These are phyloP conservation scores for Eremomyces bilateralis DNA, from an alignment of 495 filamentous ascomycete genomes.

Conservation along the genomic window DNA sequence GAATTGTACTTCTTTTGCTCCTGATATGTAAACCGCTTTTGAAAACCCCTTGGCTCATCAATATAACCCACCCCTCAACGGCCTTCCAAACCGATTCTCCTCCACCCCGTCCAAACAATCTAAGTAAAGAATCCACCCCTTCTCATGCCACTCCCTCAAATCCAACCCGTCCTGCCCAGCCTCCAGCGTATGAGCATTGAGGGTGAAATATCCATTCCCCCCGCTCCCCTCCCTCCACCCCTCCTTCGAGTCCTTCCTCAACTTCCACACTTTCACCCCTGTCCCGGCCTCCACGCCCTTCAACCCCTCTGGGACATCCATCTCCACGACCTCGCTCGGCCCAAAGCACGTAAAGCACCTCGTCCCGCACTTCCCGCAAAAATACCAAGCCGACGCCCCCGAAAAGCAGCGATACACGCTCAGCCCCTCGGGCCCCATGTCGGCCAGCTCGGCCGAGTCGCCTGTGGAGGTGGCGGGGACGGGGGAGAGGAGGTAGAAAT, in stretches of 20 bases:
- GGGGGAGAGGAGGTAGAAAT: slow-evolving; percentile 12
- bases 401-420: slow-evolving; percentile 2
- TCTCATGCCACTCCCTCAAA: slow-evolving; percentile 4
- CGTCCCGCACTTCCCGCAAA: slow-evolving; percentile 3
- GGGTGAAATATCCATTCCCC: background rate
- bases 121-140: slow-evolving; percentile 3
- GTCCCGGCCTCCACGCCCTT: background rate
- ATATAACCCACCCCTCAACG: slow-evolving; percentile 1
- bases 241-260: background rate
- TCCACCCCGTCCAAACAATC: background rate
- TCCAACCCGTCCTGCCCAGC: slow-evolving; percentile 2
- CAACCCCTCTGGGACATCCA: slow-evolving; percentile 1
- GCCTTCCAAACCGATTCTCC: background rate
- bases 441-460: no score
- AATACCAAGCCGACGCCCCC: slow-evolving; percentile 1
- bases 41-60: no score
- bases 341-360: slow-evolving; percentile 1
- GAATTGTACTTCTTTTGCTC: no score
- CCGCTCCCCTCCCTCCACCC: background rate
- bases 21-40: no score
- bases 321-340: background rate
- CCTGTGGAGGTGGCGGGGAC: no score
- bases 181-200: slow-evolving; percentile 2
- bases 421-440: background rate
- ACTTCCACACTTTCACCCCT: slow-evolving; percentile 2